A percentile compares a stretch with the other conserved stretches of the same genome.
Evolutionary conservation across 441 rosid species (phyloP).

Genomic region (Arabidopsis lyrata): DNA sequence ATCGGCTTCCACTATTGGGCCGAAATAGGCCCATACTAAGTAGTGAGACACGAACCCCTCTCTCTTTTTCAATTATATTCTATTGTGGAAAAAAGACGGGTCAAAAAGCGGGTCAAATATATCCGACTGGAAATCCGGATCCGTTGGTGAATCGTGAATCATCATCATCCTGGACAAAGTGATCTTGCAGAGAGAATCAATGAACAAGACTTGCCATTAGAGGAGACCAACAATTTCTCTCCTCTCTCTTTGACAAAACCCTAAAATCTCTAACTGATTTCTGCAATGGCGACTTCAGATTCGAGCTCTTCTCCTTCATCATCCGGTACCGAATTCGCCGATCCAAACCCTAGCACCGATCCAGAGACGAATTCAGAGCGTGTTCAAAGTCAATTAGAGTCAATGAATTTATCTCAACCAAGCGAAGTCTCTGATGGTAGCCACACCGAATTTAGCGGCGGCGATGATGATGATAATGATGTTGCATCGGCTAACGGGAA

Average conservation of each 20-base stretch:
- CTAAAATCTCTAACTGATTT: background rate
- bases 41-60: background rate
- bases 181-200: conserved; percentile 29
- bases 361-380: conserved; percentile 47
- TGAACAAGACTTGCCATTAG: conserved; percentile 35
- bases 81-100: background rate
- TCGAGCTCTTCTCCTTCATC: conserved; percentile 46
- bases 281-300: conserved; percentile 41
- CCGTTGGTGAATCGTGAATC: conserved; percentile 33
- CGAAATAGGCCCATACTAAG: background rate
- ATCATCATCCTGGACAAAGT: conserved; percentile 28
- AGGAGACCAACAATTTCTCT: conserved; percentile 5
- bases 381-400: conserved; percentile 49
- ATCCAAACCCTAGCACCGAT: conserved; percentile 45
- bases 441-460: conserved; percentile 36
- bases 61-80: background rate
- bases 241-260: conserved; percentile 6
- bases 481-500: conserved; percentile 46
- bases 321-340: conserved; percentile 47
- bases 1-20: background rate
- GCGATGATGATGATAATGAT: conserved; percentile 11
- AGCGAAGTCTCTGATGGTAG: conserved; percentile 42
- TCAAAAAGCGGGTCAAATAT: conserved; percentile 25
- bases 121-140: conserved; percentile 22
- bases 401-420: conserved; percentile 46